A percentile compares a stretch with the other conserved stretches of the same genome.
Conservation (phyloP, 345 rosid genomes). For the Isatis tinctoria region DNA sequence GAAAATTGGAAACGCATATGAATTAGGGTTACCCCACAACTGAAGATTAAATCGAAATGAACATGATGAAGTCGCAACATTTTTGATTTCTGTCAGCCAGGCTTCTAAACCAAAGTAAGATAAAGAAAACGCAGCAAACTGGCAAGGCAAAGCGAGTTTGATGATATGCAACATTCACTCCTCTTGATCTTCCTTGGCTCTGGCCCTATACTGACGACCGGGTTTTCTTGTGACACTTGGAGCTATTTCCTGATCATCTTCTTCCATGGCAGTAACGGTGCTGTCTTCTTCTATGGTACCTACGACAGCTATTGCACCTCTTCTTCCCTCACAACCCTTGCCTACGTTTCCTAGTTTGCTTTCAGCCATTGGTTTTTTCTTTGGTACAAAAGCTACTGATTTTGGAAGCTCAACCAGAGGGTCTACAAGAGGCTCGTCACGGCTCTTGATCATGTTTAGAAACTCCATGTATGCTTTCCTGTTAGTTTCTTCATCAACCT, state of each 20-base stretch:
- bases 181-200: conserved; percentile 38
- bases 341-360: conserved; percentile 3
- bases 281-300: conserved; percentile 37
- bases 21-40: neutral
- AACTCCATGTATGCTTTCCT: conserved; percentile 59
- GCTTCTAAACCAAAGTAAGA: neutral
- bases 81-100: neutral
- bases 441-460: conserved; percentile 39
- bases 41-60: neutral
- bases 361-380: conserved; percentile 40
- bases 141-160: neutral
- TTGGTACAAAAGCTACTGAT: conserved; percentile 62
- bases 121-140: neutral
- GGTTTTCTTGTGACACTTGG: conserved; percentile 22
- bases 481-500: conserved; percentile 65
- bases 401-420: conserved; percentile 47
- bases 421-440: conserved; percentile 30
- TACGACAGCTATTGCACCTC: conserved; percentile 43
- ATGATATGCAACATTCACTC: conserved; percentile 18
- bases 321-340: conserved; percentile 29
- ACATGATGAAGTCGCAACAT: neutral
- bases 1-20: neutral
- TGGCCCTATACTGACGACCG: conserved; percentile 57
- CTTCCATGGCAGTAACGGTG: conserved; percentile 58
- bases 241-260: conserved; percentile 52